A percentile compares a stretch with the other conserved stretches of the same genome.
These are phyloP conservation scores for Stemphylium vesicarium DNA, from an alignment of 2,329 filamentous ascomycete species.

Conservation along the genomic window DNA sequence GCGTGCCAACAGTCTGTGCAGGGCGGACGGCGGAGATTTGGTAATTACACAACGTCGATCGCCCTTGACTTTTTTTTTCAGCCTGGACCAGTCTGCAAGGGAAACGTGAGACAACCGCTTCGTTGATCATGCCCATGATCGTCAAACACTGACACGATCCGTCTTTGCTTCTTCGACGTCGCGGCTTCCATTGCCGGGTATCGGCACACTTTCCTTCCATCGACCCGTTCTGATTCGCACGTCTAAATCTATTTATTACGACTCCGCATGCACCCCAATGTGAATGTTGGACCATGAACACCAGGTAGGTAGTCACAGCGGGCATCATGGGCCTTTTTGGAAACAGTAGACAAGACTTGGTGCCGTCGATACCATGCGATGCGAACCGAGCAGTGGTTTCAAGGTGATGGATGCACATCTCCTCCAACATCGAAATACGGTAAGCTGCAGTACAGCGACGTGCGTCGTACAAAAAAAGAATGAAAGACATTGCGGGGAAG, in stretches of 20 bases:
- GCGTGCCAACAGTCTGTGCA: background rate
- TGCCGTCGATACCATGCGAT: too few species aligned
- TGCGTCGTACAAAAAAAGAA: too few species aligned
- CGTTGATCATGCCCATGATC: background rate
- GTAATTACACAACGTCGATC: constrained; percentile 2
- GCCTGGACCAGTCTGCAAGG: constrained; percentile 1
- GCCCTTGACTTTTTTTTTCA: background rate
- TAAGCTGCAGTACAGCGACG: too few species aligned
- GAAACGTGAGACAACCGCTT: background rate
- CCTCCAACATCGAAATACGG: too few species aligned
- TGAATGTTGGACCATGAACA: background rate
- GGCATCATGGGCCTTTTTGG: too few species aligned
- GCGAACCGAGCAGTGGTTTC: too few species aligned
- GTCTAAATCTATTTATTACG: background rate
- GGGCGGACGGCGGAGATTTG: background rate
- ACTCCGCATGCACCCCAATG: background rate
- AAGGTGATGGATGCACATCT: too few species aligned
- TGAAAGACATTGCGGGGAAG: too few species aligned
- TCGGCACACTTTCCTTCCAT: background rate
- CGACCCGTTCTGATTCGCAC: background rate
- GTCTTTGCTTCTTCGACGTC: constrained; percentile 6
- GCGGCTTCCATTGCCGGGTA: background rate
- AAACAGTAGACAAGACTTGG: too few species aligned
- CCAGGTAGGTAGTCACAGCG: too few species aligned
- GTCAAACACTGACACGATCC: background rate